Base-by-base conservation (phyloP, 208 protist genomes). In the Acanthamoeba pearcei region DNA sequence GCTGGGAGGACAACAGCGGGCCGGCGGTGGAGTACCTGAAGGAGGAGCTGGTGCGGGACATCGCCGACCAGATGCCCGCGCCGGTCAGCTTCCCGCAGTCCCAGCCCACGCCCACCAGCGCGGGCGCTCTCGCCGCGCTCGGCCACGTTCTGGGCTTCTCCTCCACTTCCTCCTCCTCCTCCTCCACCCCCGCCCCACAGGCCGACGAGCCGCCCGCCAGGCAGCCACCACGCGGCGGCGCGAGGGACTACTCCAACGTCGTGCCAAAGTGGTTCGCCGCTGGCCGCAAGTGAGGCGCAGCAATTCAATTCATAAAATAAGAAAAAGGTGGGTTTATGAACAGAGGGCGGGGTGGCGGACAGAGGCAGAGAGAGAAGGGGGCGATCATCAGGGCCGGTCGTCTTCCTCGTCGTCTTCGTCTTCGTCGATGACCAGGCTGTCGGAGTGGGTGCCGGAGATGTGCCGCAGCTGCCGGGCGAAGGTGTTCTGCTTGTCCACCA, bases 401-500 rank as follows among this genome's bases (percentile, higher is more conserved):
- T 86, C 76, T 5, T 85, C 76, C 6, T 85, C 78, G 35, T 29
- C 78, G 22, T 86, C 78, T 5, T 86, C 78, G 46, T 86, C 78
- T 86, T 86, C 78, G 78, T 86, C 78, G 35, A 86, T 86, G 49
- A 86, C 78, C 38, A 86, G 78, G 49, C 78, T 42, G 27, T 86
- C 78, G 8, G 78, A 49, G 78, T 60, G 29, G 22, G 38, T 49
- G 72, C 78, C 78, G 17, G 78, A 60, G 35, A 86, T 32, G 49
- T 86, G 78, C 57, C 78, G 78, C 49, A 86, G 46, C 78, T 86
- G 78, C 32, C 78, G 78, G 46, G 78, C 60, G 49, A 86, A 86
- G 46, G 78, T 60, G 78, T n/a, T 35, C 49, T 86, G 78, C 78
- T 86, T 86, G 78, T 86, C 78, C n/a, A 86, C 78, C n/a, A 86